Evolutionary conservation across 495 filamentous ascomycete species (phyloP), one percentile per base, ranked within the genome.

Genomic region (Lasiosphaeria ovina): DNA sequence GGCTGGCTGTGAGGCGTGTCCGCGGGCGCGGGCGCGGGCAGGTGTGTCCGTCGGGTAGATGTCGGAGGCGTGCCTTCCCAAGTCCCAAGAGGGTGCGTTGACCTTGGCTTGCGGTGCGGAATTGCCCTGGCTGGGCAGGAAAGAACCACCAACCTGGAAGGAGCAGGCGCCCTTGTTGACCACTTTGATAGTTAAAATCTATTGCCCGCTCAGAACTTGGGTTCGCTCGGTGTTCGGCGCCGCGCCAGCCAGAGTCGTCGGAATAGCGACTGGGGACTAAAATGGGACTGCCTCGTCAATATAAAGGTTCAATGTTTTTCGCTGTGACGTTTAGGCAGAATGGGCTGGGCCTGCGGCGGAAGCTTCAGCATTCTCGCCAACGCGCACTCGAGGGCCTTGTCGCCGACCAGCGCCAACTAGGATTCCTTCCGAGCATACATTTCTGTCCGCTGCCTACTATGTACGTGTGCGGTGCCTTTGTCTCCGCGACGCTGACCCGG

Each of bases 381-480:
- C 51, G 32, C 51, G 32, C 31, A 7, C 32, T 33, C 49, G 3
- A 50, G 16, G 16, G 47, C 31, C 47, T 50, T 24, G n/a, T 14
- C 48, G 59, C 60, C 59, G 52, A 62, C 54, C 54, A 59, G 57
- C 62, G 54, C 55, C 65, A 67, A 63, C 57, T 58, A 63, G 60
- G 58, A 61, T 36, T 50, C 51, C 53, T 32, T 32, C 33, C 54
- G 35, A 35, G 42, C 38, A 42, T 36, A 40, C 51, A 11, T 40
- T 17, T 58, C 53, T 63, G 10, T 16, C n/a, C n/a, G n/a, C 47
- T 50, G 16, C 17, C 47, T 65, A 24, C 24, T 24, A 24, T 24
- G 24, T 38, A 35, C 14, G 32, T 42, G 51, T 50, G 50, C 62
- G 62, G 62, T 54, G 62, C 62, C 42, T 64, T 58, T 52, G 34